A percentile compares a stretch with the other conserved stretches of the same genome.
Conservation (phyloP, 2,329 filamentous ascomycete species). For the Claviceps humidiphila region DNA sequence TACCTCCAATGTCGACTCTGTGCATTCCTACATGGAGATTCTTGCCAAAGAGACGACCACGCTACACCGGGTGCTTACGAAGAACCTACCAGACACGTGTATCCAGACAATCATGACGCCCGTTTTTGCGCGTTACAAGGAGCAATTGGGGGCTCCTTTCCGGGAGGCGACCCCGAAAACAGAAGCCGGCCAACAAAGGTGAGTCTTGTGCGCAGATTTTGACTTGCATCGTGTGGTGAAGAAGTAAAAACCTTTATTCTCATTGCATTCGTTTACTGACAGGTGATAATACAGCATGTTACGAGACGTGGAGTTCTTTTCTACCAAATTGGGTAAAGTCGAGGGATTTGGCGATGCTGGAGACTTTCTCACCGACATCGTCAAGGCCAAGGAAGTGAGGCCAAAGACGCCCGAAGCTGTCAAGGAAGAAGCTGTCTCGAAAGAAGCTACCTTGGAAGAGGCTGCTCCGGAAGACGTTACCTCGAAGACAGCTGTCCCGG, state of each 20-base stretch:
- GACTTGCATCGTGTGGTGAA: too few relatives aligned
- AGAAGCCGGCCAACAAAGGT: slow-evolving; percentile 59
- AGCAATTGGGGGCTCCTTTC: slow-evolving; percentile 63
- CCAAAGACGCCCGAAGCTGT: slow-evolving; percentile 7
- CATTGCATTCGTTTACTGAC: neutral
- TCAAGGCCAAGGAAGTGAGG: slow-evolving; percentile 43
- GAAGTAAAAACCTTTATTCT: neutral
- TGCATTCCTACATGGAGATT: slow-evolving; percentile 72
- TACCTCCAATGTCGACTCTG: slow-evolving; percentile 22
- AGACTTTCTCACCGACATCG: slow-evolving; percentile 51
- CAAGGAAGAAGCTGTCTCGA: slow-evolving; percentile 8
- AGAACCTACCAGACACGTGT: slow-evolving; percentile 64
- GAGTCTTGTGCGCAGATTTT: slow-evolving; percentile 16
- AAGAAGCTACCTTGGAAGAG: neutral
- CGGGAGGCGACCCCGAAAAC: slow-evolving; percentile 51
- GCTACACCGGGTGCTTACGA: slow-evolving; percentile 69
- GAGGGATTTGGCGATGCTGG: slow-evolving; percentile 68
- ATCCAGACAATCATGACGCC: slow-evolving; percentile 75
- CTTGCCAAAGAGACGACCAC: slow-evolving; percentile 76
- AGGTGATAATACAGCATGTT: slow-evolving; percentile 45
- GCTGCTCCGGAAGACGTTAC: too few relatives aligned
- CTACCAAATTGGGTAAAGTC: slow-evolving; percentile 57
- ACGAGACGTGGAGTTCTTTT: slow-evolving; percentile 62
- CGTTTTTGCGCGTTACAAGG: slow-evolving; percentile 70
- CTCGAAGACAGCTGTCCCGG: too few relatives aligned